Evolutionary conservation across 306 rosid species (phyloP), one percentile per base, ranked within the genome.

Genomic region (Cucurbita maxima): DNA sequence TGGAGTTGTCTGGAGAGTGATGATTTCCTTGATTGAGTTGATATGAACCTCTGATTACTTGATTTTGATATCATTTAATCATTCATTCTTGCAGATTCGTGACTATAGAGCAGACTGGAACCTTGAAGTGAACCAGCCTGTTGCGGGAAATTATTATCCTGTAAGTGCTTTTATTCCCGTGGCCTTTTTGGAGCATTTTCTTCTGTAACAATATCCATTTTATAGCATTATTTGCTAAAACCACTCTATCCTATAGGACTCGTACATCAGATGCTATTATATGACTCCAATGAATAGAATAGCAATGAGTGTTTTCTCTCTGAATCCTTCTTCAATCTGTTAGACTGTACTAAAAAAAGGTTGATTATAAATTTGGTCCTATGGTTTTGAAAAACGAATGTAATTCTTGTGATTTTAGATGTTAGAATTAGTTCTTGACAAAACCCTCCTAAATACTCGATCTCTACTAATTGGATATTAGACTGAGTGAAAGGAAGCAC

Each of bases 81-180:
- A 57, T 43, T 34, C 3, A 53, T 45, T 48, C 51, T 71, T 79
- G 79, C 75, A 85, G 89, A 79, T 85, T 81, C 85, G 87, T 1
- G 85, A 85, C 76, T 83, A 83, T 54, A 76, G 85, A 85, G 56
- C 83, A 71, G 89, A 85, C 73, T 85, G 89, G 89, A 77, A 83
- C 77, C 71, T 85, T 16, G 76, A 85, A 81, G 87, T 85, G 71
- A 79, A 81, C 80, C 89, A 85, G 78, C 89, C 89, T 14, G 75
- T 81, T 25, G 89, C 89, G 10, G 89, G 89, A 85, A 85, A 85
- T 79, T 85, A 85, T 72, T 85, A 85, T 63, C 89, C 89, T 8
- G 89, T 85, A 79, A 58, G 89, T 63, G 75, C 38, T 14, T 47
- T 71, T 37, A 6, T 25, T 47, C 30, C 52, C 10, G 14, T 40